Evolutionary conservation across 352 stramenopile species (phyloP).

Genomic region (Phytophthora litchii): DNA sequence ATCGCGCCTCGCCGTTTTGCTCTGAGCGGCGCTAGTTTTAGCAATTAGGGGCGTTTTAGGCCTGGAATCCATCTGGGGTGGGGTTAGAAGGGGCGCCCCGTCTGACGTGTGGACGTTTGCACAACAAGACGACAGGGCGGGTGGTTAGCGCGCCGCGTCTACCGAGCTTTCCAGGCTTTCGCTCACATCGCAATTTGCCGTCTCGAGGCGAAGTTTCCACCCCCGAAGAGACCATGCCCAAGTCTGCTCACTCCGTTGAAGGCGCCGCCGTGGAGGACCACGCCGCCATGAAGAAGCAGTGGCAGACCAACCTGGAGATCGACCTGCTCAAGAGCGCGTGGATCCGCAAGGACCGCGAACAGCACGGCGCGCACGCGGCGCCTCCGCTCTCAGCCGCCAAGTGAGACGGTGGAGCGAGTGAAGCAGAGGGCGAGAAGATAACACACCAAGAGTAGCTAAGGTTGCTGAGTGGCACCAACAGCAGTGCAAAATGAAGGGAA

Average conservation of each 20-base stretch:
- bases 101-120: conserved; percentile 45
- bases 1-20: conserved; percentile 12
- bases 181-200: conserved; percentile 46
- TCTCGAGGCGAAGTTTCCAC: conserved; percentile 4
- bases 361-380: conserved; percentile 38
- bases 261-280: conserved; percentile 41
- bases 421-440: conserved; percentile 1
- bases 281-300: conserved; percentile 63
- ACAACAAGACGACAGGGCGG: conserved; percentile 30
- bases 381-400: conserved; percentile 40
- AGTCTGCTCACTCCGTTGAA: conserved; percentile 30
- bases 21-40: neutral
- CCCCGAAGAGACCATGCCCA: conserved; percentile 33
- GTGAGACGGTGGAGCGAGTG: conserved; percentile 13
- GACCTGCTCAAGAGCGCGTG: conserved; percentile 65
- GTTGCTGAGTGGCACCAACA: neutral
- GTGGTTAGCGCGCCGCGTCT: conserved; percentile 36
- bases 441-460: too few relatives aligned
- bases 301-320: conserved; percentile 71
- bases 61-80: conserved; percentile 35
- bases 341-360: conserved; percentile 66
- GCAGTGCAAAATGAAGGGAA: conserved; percentile 2
- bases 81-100: conserved; percentile 28
- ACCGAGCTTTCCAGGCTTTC: conserved; percentile 13
- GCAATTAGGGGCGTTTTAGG: conserved; percentile 24